These are phyloP conservation scores for Calonectria pteridis DNA, from an alignment of 2,329 filamentous ascomycete species.

Conservation along the genomic window DNA sequence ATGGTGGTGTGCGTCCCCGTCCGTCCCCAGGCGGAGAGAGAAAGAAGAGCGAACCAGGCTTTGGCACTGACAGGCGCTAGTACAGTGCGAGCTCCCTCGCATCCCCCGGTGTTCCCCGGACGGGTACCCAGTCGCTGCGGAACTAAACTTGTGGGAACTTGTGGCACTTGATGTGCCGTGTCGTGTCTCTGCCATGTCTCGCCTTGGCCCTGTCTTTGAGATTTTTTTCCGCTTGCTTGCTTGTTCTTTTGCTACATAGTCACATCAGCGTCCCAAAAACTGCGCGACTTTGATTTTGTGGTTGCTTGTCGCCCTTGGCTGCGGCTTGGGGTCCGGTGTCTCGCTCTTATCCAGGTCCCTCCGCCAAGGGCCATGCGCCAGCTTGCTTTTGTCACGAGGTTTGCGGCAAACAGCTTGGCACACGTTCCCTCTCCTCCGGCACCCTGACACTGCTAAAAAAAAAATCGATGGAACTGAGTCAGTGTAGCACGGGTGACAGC, in stretches of 20 bases:
- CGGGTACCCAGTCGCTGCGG: background rate
- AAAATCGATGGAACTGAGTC: background rate
- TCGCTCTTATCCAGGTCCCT: background rate
- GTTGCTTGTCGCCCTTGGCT: constrained; percentile 2
- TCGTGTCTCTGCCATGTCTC: constrained; percentile 7
- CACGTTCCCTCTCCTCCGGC: too few species aligned
- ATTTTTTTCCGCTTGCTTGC: constrained; percentile 15
- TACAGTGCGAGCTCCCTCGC: background rate
- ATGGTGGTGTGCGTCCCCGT: constrained; percentile 1
- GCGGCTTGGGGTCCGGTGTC: background rate
- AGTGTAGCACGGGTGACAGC: background rate
- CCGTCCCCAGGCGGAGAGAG: background rate
- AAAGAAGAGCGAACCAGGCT: background rate
- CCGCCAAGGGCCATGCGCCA: background rate
- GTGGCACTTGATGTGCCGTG: constrained; percentile 18
- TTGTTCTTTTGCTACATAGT: constrained; percentile 2
- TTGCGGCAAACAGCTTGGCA: background rate
- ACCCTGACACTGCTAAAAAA: background rate
- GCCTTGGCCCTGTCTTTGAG: background rate
- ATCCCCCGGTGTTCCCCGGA: constrained; percentile 23
- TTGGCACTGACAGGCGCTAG: background rate
- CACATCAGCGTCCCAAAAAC: constrained; percentile 1
- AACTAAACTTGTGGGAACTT: background rate
- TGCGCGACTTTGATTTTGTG: background rate
- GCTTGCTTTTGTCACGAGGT: constrained; percentile 14